A percentile compares a stretch with the other conserved stretches of the same genome.
phyloP scores from a whole-genome alignment of 352 stramenopile genomes.

The Phytopythium cucurbitacearum region DNA sequence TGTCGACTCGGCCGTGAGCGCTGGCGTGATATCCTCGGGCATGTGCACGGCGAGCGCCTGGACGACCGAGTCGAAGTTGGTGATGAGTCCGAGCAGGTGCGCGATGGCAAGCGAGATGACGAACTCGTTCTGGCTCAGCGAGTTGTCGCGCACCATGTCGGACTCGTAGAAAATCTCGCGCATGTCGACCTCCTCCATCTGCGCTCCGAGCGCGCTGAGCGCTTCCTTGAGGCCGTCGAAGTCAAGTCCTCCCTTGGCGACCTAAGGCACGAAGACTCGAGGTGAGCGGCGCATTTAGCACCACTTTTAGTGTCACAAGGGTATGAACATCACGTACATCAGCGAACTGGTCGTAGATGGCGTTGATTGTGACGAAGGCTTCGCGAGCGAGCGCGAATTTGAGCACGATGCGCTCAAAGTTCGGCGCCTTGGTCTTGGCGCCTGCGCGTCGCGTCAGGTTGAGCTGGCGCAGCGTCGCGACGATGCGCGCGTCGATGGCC shows the following conservation, averaged over 20 bases:
- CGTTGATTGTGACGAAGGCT: conserved; percentile 58
- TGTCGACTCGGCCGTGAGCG: conserved; percentile 11
- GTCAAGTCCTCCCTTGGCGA: conserved; percentile 49
- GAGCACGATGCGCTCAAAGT: conserved; percentile 78
- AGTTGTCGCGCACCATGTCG: conserved; percentile 87
- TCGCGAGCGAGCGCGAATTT: conserved; percentile 62
- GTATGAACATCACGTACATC: conserved; percentile 24
- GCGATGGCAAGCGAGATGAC: conserved; percentile 80
- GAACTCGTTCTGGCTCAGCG: conserved; percentile 84
- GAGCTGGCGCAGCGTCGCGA: conserved; percentile 57
- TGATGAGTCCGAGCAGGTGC: conserved; percentile 78
- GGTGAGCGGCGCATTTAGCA: too few species aligned
- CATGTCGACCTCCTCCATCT: conserved; percentile 69
- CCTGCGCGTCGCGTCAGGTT: conserved; percentile 47
- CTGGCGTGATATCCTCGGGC: conserved; percentile 32
- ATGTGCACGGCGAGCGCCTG: conserved; percentile 17
- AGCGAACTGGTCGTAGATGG: conserved; percentile 62
- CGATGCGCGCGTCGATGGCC: conserved; percentile 60
- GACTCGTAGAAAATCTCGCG: conserved; percentile 84
- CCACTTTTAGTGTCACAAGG: too few species aligned
- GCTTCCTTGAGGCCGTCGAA: conserved; percentile 65
- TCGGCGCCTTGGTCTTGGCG: conserved; percentile 32
- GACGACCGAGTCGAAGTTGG: conserved; percentile 55
- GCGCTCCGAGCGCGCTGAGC: conserved; percentile 47
- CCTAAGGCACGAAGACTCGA: conserved; percentile 13